Base-by-base conservation (phyloP, 108 stramenopile species). In the Nitzschia palea region DNA sequence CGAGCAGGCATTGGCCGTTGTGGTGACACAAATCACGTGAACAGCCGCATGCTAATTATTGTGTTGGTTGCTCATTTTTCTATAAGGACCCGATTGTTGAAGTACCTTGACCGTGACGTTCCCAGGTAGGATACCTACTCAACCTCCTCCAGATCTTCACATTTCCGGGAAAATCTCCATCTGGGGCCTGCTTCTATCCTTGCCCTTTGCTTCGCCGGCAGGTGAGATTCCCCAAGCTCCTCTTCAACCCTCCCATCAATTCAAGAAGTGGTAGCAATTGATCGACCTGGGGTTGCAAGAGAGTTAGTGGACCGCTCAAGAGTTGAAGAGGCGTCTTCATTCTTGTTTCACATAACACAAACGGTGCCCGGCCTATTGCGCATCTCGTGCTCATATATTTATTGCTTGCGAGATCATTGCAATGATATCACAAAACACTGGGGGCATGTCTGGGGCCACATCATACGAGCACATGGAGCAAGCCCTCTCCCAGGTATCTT, bases 401-500 rank as follows among this genome's bases (percentile, higher is more conserved):
- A 40, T 40, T 40, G 37, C 10, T 40, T 8, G 14, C 37, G 14
- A 14, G 14, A 40, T 40, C 37, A 40, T 40, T 40, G 37, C 37
- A 40, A 51, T 51, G 50, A 22, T 23, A n/a, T 23, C 50, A 6
- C 9, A n/a, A 8, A 10, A 18, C 50, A 15, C 50, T n/a, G 18
- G 29, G 14, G 54, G n/a, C 5, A 32, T 5, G 4, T 29, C 10
- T 3, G 54, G 29, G n/a, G 14, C 54, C 3, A 29, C 54, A 17
- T 55, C 54, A 14, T 55, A 55, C 29, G 26, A 55, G 29, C 54
- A 55, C 54, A 55, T 55, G 54, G 54, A 55, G n/a, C 54, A 55
- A n/a, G 28, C 54, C 10, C n/a, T 55, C 26, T 55, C 54, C n/a
- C 25, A 30, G 54, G 54, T 29, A 4, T 15, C 27, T 23, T 6